A percentile compares a stretch with the other conserved stretches of the same genome.
Evolutionary conservation across 1,139 yeast genomes (phyloP).

Genomic region (Meyerozyma carpophila): DNA sequence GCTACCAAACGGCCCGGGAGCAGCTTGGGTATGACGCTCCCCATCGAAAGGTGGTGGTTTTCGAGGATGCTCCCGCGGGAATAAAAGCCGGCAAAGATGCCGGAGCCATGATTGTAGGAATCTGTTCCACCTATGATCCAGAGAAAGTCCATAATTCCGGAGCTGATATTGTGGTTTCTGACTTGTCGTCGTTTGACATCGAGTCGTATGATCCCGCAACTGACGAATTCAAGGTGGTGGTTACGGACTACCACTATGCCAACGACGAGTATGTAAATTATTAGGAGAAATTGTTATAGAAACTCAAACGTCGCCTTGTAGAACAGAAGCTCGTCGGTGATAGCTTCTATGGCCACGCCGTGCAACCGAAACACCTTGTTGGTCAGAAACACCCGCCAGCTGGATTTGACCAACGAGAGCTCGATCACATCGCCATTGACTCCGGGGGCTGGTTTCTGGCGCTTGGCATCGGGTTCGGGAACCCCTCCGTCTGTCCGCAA

Average conservation of each 20-base stretch:
- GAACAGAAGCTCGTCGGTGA: conserved; percentile 20
- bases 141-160: conserved; percentile 11
- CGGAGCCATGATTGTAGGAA: conserved; percentile 13
- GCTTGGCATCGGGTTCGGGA: conserved; percentile 7
- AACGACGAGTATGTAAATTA: conserved; percentile 6
- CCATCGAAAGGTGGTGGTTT: conserved; percentile 12
- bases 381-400: conserved; percentile 29
- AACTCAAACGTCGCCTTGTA: conserved; percentile 15
- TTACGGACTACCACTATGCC: conserved; percentile 10
- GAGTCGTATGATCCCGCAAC: conserved; percentile 10
- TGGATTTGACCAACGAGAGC: conserved; percentile 24
- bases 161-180: conserved; percentile 12
- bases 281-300: conserved; percentile 11
- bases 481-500: neutral
- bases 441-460: conserved; percentile 9
- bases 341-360: conserved; percentile 28
- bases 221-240: conserved; percentile 11
- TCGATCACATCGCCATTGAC: conserved; percentile 32
- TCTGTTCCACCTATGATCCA: conserved; percentile 12
- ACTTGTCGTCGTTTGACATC: conserved; percentile 10
- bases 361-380: conserved; percentile 22
- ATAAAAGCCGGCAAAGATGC: conserved; percentile 13
- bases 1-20: conserved; percentile 11
- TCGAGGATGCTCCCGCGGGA: conserved; percentile 14
- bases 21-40: conserved; percentile 11